phyloP scores from a whole-genome alignment of 2,329 filamentous ascomycete genomes.

The Exophiala calicioides region DNA sequence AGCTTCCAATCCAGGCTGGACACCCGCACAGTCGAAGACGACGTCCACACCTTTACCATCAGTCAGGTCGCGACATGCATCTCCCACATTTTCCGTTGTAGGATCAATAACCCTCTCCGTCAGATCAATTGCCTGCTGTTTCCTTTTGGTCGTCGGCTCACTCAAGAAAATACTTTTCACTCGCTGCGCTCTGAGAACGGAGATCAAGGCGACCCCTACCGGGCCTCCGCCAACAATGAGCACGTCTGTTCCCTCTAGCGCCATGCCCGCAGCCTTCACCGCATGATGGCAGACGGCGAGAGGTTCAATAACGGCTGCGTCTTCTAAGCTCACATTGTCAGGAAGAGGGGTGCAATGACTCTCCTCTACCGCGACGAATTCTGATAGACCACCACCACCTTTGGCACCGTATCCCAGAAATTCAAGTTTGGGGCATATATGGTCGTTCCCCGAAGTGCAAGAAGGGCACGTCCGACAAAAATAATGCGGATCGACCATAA shows the following conservation, averaged over 20 bases:
- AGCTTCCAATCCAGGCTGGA: conserved; percentile 35
- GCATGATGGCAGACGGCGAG: conserved; percentile 22
- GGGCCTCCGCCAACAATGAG: conserved; percentile 26
- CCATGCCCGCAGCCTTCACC: conserved; percentile 30
- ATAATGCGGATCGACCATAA: conserved; percentile 23
- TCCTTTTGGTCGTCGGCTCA: conserved; percentile 18
- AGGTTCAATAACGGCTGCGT: conserved; percentile 24
- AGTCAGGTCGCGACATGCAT: conserved; percentile 33
- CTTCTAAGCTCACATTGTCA: conserved; percentile 19
- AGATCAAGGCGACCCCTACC: conserved; percentile 17
- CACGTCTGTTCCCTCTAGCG: conserved; percentile 12
- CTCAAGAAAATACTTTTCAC: conserved; percentile 17
- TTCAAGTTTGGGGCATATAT: conserved; percentile 16
- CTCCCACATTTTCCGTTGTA: conserved; percentile 30
- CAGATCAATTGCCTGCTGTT: conserved; percentile 9
- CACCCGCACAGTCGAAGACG: conserved; percentile 40
- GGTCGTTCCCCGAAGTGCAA: conserved; percentile 26
- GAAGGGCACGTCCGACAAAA: conserved; percentile 15
- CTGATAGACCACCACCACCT: conserved; percentile 23
- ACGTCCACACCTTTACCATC: conserved; percentile 36
- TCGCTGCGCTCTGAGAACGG: conserved; percentile 18
- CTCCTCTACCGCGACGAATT: conserved; percentile 19
- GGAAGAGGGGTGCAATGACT: conserved; percentile 15
- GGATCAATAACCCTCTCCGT: conserved; percentile 20
- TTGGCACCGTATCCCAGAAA: conserved; percentile 37